These are phyloP conservation scores for Basidiobolus meristosporus DNA, from an alignment of 371 early-diverging fungal genomes.

Conservation along the genomic window DNA sequence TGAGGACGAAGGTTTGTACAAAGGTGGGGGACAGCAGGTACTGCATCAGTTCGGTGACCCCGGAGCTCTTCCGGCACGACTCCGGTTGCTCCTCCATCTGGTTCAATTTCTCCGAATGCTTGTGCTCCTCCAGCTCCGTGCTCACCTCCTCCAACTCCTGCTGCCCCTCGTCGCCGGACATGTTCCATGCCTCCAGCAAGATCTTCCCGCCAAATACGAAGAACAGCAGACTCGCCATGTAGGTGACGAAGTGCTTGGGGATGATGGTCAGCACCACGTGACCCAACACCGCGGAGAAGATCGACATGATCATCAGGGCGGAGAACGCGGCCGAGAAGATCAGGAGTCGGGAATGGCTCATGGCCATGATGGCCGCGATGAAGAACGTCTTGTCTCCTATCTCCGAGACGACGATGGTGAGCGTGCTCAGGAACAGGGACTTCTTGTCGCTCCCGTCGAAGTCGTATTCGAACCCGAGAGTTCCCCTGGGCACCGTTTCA, in stretches of 20 bases:
- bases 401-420: no score
- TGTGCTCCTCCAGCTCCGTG: constrained; percentile 63
- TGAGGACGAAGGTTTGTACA: constrained; percentile 85
- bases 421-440: no score
- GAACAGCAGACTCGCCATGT: constrained; percentile 65
- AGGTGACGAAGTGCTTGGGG: constrained; percentile 65
- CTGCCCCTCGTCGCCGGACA: constrained; percentile 67
- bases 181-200: constrained; percentile 62
- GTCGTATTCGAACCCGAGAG: no score
- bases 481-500: no score
- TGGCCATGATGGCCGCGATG: constrained; percentile 91
- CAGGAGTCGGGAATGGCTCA: constrained; percentile 70
- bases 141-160: constrained; percentile 83
- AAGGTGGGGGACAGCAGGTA: constrained; percentile 75
- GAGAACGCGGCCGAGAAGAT: constrained; percentile 77
- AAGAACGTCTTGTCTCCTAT: constrained; percentile 96
- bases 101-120: constrained; percentile 31
- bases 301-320: constrained; percentile 81
- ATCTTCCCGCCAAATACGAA: constrained; percentile 81
- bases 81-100: constrained; percentile 24
- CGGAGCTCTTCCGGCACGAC: no score
- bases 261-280: constrained; percentile 72
- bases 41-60: no score
- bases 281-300: constrained; percentile 82
- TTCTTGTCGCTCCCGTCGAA: no score